These are phyloP conservation scores for Aspergillus glaucus DNA, from an alignment of 2,329 filamentous ascomycete species.

Conservation along the genomic window DNA sequence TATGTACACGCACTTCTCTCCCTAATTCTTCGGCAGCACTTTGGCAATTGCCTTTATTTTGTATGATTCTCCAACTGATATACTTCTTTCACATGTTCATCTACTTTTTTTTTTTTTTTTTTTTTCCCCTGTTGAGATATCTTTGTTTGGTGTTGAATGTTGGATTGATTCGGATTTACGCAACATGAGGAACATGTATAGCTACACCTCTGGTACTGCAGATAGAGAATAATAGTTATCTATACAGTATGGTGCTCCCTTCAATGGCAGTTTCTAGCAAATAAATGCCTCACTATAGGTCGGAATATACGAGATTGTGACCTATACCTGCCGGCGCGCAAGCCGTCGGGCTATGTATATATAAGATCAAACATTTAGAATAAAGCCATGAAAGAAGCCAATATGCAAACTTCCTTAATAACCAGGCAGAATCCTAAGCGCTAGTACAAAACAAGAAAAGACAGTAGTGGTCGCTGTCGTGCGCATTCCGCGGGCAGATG, in stretches of 20 bases:
- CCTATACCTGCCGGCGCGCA: neutral
- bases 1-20: neutral
- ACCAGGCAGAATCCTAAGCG: too few species aligned
- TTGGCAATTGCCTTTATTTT: slow-evolving; percentile 10
- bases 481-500: slow-evolving; percentile 11
- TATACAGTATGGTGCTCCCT: too few species aligned
- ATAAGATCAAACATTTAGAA: neutral
- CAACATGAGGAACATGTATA: slow-evolving; percentile 10
- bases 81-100: slow-evolving; percentile 1
- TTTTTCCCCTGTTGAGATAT: slow-evolving; percentile 3
- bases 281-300: neutral
- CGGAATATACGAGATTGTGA: neutral
- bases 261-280: too few species aligned
- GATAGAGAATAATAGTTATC: slow-evolving; percentile 3
- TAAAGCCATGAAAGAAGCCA: neutral
- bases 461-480: neutral
- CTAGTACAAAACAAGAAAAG: neutral
- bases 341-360: neutral
- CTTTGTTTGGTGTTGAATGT: neutral
- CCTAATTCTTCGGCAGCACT: neutral
- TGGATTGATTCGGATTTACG: neutral
- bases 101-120: slow-evolving; percentile 1
- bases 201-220: slow-evolving; percentile 2
- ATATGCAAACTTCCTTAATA: too few species aligned
- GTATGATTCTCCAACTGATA: slow-evolving; percentile 3